These are phyloP conservation scores for Amanita exitialis DNA, from an alignment of 768 basidiomycete genomes.

Conservation along the genomic window DNA sequence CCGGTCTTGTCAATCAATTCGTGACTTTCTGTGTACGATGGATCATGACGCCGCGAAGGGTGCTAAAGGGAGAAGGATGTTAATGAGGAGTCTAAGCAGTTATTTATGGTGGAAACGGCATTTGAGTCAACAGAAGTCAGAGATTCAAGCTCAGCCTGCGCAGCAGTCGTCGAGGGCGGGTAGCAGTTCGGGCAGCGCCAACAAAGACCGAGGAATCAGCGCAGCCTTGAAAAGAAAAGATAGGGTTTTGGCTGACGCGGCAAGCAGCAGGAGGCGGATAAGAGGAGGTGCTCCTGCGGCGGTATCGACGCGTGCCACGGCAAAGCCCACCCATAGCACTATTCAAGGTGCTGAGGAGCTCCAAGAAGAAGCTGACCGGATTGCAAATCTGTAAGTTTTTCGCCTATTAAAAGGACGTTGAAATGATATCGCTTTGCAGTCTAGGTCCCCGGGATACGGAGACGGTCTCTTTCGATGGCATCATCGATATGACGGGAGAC, in stretches of 20 bases:
- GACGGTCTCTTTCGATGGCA: not conserved
- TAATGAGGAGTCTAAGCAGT: constrained; percentile 59
- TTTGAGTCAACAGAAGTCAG: constrained; percentile 26
- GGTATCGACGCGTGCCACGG: constrained; percentile 10
- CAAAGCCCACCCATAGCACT: constrained; percentile 2
- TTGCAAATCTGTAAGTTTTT: constrained; percentile 1
- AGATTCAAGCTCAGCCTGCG: not conserved
- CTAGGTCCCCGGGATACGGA: constrained; percentile 21
- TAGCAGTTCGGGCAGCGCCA: constrained; percentile 16
- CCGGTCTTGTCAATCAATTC: constrained; percentile 61
- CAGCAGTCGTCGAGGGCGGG: constrained; percentile 5
- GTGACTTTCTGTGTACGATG: constrained; percentile 70
- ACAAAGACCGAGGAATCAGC: constrained; percentile 35
- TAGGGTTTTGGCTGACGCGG: constrained; percentile 44
- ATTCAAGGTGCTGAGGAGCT: constrained; percentile 20
- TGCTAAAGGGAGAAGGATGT: constrained; percentile 61
- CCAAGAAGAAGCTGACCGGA: constrained; percentile 27
- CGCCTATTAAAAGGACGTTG: not conserved
- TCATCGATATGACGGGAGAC: constrained; percentile 17
- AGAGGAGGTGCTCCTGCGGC: constrained; percentile 58
- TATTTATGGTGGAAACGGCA: constrained; percentile 82
- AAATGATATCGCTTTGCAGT: constrained; percentile 11
- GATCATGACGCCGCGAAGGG: constrained; percentile 48
- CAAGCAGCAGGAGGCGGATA: constrained; percentile 58
- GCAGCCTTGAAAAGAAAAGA: constrained; percentile 78